phyloP scores from a whole-genome alignment of 2,329 filamentous ascomycete species.

The Chaetomiaceae sp. region DNA sequence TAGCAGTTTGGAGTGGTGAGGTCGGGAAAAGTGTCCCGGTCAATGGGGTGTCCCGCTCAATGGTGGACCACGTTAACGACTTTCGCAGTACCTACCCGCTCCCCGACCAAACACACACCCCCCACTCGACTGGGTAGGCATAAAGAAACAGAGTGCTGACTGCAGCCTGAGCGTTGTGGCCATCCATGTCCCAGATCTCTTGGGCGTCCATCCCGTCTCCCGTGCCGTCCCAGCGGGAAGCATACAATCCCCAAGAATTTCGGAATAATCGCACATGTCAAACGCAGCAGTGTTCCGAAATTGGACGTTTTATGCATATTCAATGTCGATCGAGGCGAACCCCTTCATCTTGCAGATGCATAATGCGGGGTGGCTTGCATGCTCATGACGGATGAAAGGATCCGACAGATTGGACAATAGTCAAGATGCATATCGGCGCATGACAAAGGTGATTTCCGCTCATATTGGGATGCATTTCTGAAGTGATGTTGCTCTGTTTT shows the following conservation, averaged over 20 bases:
- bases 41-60: too few relatives aligned
- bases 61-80: too few relatives aligned
- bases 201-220: neutral
- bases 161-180: neutral
- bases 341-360: neutral
- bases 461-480: neutral
- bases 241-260: too few relatives aligned
- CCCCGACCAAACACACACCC: too few relatives aligned
- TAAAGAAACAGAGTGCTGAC: too few relatives aligned
- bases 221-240: conserved; percentile 1
- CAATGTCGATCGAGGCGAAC: neutral
- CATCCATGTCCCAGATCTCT: neutral
- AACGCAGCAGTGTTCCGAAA: neutral
- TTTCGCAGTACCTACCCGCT: too few relatives aligned
- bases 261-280: too few relatives aligned
- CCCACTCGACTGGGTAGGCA: too few relatives aligned
- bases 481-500: neutral
- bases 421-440: neutral
- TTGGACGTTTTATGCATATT: neutral
- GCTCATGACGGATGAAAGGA: neutral
- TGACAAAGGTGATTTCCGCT: neutral
- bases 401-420: neutral
- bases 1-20: too few relatives aligned
- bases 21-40: too few relatives aligned
- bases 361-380: neutral